These are phyloP conservation scores for Magnusiomyces suaveolens DNA, from an alignment of 1,139 yeast genomes.

Conservation along the genomic window DNA sequence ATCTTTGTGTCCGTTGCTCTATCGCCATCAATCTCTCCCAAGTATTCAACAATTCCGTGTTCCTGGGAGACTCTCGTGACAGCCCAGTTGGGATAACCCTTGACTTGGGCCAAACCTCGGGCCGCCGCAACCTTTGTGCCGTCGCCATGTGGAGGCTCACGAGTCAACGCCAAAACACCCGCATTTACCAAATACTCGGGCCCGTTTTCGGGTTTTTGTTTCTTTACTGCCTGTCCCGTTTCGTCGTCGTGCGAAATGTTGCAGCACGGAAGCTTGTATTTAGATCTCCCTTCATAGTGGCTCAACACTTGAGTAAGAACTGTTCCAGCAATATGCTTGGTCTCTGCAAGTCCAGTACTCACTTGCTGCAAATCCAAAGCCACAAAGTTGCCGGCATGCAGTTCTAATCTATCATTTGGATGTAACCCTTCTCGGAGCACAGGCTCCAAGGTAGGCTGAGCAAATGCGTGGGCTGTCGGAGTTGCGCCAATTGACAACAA, in stretches of 20 bases:
- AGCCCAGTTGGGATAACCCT: constrained; percentile 40
- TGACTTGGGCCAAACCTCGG: constrained; percentile 40
- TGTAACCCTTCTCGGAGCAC: constrained; percentile 8
- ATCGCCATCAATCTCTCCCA: constrained; percentile 12
- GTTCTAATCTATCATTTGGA: constrained; percentile 43
- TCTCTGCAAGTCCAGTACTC: constrained; percentile 49
- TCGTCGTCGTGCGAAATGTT: not conserved
- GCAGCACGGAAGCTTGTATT: constrained; percentile 38
- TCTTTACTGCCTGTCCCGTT: not conserved
- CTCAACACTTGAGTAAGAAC: constrained; percentile 60
- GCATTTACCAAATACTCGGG: constrained; percentile 56
- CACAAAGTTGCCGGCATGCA: constrained; percentile 74
- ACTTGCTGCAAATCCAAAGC: constrained; percentile 69
- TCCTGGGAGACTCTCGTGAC: constrained; percentile 48
- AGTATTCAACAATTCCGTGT: constrained; percentile 41
- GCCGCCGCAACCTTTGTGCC: constrained; percentile 25
- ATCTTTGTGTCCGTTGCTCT: constrained; percentile 43
- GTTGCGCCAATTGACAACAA: constrained; percentile 67
- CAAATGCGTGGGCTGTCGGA: constrained; percentile 65
- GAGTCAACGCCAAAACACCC: constrained; percentile 60
- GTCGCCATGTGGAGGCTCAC: constrained; percentile 37
- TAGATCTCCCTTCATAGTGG: constrained; percentile 31
- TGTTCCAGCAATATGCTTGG: constrained; percentile 43
- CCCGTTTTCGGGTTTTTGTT: constrained; percentile 30
- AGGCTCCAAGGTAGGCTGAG: constrained; percentile 13